Percentiles rank a stretch among this genome's conserved stretches.
These are phyloP conservation scores for Candida pseudoglaebosa DNA, from an alignment of 805 yeast genomes.

Conservation along the genomic window DNA sequence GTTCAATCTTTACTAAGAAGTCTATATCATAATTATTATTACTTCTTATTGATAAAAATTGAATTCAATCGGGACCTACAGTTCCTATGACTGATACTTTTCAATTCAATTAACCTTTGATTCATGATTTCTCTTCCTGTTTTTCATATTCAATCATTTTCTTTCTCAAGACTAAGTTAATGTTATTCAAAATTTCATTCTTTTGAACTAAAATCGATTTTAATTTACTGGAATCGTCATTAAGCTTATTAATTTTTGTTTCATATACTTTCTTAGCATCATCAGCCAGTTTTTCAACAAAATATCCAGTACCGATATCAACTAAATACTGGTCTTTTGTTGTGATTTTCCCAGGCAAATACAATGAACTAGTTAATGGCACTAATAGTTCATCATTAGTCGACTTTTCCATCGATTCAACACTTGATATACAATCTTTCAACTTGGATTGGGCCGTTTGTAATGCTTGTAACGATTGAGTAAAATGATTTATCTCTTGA, in stretches of 20 bases:
- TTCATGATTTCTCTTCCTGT: too few species aligned
- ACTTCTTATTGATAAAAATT: too few species aligned
- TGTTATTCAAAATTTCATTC: constrained; percentile 55
- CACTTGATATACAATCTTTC: constrained; percentile 71
- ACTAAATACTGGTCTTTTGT: constrained; percentile 72
- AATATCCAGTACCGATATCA: constrained; percentile 96
- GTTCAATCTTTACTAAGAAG: too few species aligned
- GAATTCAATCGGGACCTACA: too few species aligned
- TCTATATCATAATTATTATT: too few species aligned
- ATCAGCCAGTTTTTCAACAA: constrained; percentile 68
- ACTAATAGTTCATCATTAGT: constrained; percentile 56
- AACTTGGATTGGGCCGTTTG: constrained; percentile 79
- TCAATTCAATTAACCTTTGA: too few species aligned
- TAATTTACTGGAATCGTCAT: constrained; percentile 68
- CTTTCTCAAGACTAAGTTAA: constrained; percentile 54
- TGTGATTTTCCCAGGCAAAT: constrained; percentile 77
- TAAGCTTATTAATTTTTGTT: constrained; percentile 67
- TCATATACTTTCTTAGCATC: constrained; percentile 73
- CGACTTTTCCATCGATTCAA: constrained; percentile 48
- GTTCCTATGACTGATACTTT: too few species aligned
- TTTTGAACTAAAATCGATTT: constrained; percentile 75
- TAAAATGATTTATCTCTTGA: constrained; percentile 80
- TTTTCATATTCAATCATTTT: constrained; percentile 48
- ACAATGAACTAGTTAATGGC: constrained; percentile 84
- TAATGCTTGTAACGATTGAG: constrained; percentile 78